Base-by-base conservation (phyloP, 1,284 basidiomycete species). In the Ceratobasidium sp. region DNA sequence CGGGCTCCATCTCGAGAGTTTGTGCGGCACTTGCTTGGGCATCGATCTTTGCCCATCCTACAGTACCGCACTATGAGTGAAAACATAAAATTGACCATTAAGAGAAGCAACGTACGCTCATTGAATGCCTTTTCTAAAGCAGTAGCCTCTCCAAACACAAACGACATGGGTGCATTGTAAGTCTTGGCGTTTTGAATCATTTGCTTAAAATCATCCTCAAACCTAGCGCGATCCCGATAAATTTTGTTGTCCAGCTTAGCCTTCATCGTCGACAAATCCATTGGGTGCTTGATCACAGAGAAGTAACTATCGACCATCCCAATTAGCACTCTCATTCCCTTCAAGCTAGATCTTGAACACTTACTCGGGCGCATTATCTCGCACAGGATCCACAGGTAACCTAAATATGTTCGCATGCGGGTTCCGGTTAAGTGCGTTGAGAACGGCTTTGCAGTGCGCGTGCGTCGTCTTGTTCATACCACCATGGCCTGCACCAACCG, bases 231-330 rank as follows among this genome's bases (percentile, higher is more conserved):
- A 78, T 93, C 88, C 74, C 89, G 87, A 83, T 98, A 99, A 61
- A 80, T 78, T 0, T 95, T 95, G 74, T 87, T 89, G 78, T 95
- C 91, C 28, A 99, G 83, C 81, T 98, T 98, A 69, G 92, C 92
- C 23, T 86, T 85, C 83, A 98, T 93, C 0, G 95, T 96, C 62
- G 90, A 90, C 14, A 99, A 84, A 80, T 99, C 97, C 94, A 99
- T 98, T 0, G 98, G 97, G 16, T 91, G 85, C 80, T 93, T 93
- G 82, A 99, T 93, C 73, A 97, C 83, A 66, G 93, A 89, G 78
- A 95, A 95, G 81, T 98, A 98, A 76, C 94, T 95, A 30, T 71
- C 28, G 72, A 75, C 54, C 46, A 30, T 5, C 4, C 35, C 35
- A 57, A 71, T 74, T 50, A 73, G 74, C 26, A 35, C 23, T 13